Evolutionary conservation across 1,284 basidiomycete genomes (phyloP).

Genomic region (Tremellales sp.): DNA sequence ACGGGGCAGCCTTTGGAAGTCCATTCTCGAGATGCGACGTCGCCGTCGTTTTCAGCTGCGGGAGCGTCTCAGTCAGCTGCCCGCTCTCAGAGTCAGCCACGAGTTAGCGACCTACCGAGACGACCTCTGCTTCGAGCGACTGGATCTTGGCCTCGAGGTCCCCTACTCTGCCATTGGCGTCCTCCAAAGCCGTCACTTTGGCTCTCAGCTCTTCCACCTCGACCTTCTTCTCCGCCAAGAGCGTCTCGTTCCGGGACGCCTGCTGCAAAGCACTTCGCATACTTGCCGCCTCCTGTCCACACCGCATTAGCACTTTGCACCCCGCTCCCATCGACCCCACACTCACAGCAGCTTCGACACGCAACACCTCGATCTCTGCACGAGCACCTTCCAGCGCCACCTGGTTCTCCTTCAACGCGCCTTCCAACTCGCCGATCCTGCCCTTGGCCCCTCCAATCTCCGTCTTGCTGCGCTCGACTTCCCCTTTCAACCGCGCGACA

Average conservation of each 20-base stretch:
- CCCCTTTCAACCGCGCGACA: conserved; percentile 59
- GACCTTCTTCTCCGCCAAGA: conserved; percentile 27
- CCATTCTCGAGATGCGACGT: conserved; percentile 6
- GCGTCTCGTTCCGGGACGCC: conserved; percentile 31
- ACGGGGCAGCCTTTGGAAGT: not conserved
- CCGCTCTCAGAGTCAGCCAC: not conserved
- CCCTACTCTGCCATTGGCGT: conserved; percentile 9
- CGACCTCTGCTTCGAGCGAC: conserved; percentile 31
- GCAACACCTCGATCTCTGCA: conserved; percentile 80
- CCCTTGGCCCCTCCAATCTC: conserved; percentile 61
- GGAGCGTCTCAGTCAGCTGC: not conserved
- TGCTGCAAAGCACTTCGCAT: conserved; percentile 46
- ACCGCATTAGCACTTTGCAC: conserved; percentile 19
- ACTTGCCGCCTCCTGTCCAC: conserved; percentile 40
- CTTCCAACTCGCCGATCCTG: conserved; percentile 76
- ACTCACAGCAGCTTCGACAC: conserved; percentile 71
- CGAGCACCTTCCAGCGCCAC: conserved; percentile 83
- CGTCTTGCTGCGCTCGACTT: conserved; percentile 60
- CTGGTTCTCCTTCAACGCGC: conserved; percentile 82
- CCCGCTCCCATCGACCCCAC: not conserved
- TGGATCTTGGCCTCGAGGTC: conserved; percentile 27
- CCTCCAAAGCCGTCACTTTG: conserved; percentile 13
- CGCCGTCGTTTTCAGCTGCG: conserved; percentile 20
- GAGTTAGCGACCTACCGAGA: conserved; percentile 18
- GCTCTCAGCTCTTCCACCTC: conserved; percentile 27